Evolutionary conservation across 192 early-diverging fungal species (phyloP), one percentile per base, ranked within the genome.

Genomic region (Coemansia sp.): DNA sequence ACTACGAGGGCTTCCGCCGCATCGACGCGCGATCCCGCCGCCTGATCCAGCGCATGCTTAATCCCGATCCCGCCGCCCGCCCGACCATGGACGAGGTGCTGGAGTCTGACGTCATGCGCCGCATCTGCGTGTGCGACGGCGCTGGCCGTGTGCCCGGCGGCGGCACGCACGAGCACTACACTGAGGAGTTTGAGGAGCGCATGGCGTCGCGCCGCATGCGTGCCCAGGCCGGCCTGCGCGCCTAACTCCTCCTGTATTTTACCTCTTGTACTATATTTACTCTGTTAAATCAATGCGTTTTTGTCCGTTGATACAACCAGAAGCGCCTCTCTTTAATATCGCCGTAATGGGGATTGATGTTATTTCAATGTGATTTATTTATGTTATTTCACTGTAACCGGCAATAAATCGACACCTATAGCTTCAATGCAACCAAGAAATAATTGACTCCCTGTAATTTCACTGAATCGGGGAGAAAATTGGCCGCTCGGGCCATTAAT

Each of bases 1-100:
- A 88, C 82, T 96, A 92, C 65, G 87, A 88, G 74, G 88, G 89
- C 11, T 86, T 96, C 66, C 87, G 91, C 46, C 85, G 83, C 50
- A 71, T 93, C 20, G 84, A 86, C 17, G 64, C 82, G n/a, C 85
- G 84, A 12, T 82, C 87, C n/a, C 71, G 87, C 15, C 84, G 85
- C 22, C 72, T 94, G 42, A 84, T 98, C 83, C 87, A 90, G 68
- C 65, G 77, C 36, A 93, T 96, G 72, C 65, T 96, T 19, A 87
- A 93, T 50, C 95, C 95, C 5, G 86, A 93, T 56, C 83, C 89
- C 5, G 75, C 75, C 40, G 87, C 78, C 26, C 82, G 94, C 10
- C 84, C 88, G 15, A 87, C 84, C 17, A 87, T 93, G 48, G 82
- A 89, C 31, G 76, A 85, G 54, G 84, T 93, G 5, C 62, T 92